Conservation (phyloP, 306 rosid species). For the Glycyrrhiza uralensis region DNA sequence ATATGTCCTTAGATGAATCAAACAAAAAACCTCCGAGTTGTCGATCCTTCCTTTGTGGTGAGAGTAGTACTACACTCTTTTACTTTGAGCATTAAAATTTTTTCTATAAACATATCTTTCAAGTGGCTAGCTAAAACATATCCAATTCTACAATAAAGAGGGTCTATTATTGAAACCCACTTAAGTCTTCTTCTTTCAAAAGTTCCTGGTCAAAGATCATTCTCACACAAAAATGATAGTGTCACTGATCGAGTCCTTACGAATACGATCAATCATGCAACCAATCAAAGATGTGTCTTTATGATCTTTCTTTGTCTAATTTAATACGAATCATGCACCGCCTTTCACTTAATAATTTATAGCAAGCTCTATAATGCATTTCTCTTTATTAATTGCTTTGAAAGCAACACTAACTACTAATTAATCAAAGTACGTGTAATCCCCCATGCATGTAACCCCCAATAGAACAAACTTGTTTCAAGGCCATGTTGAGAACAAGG, state of each 20-base stretch:
- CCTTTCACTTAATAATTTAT: constrained; percentile 24
- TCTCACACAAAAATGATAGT: constrained; percentile 11
- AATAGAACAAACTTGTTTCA: constrained; percentile 23
- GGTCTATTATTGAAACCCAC: constrained; percentile 50
- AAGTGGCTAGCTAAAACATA: constrained; percentile 32
- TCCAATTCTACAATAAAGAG: constrained; percentile 33
- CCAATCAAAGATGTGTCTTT: constrained; percentile 28
- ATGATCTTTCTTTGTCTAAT: constrained; percentile 34
- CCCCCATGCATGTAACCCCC: constrained; percentile 23
- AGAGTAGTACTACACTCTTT: background rate
- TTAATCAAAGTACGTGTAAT: constrained; percentile 34
- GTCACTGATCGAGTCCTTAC: constrained; percentile 31
- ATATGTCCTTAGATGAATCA: constrained; percentile 20
- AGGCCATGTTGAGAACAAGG: background rate
- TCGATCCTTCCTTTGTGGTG: constrained; percentile 19
- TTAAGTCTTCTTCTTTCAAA: constrained; percentile 36
- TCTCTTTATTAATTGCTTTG: constrained; percentile 36
- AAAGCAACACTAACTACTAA: constrained; percentile 29
- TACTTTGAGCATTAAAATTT: constrained; percentile 17
- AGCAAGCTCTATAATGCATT: constrained; percentile 31
- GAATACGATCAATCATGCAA: constrained; percentile 32
- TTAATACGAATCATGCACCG: constrained; percentile 45
- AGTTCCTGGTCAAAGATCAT: constrained; percentile 49
- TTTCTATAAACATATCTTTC: constrained; percentile 25
- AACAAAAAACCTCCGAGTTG: constrained; percentile 26